Base-by-base conservation (phyloP, 1,139 yeast genomes). In the Blastobotrys serpentis region DNA sequence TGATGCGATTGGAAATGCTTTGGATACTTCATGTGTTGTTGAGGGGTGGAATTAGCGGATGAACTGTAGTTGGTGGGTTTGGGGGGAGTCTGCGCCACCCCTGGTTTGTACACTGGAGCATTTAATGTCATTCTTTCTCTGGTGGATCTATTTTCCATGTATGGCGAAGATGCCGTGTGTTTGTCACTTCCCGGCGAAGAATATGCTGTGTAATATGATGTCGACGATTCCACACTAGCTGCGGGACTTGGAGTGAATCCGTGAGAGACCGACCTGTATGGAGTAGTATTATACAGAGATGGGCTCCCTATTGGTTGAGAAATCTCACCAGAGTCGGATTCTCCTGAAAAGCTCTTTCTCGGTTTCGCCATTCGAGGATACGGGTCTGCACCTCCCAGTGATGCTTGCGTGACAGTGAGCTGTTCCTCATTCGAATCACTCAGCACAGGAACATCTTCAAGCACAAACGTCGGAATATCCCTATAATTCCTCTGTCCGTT, bases 401-500 rank as follows among this genome's bases (percentile, higher is more conserved):
- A 44, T 29, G 13, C 17, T 16, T 23, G 29, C 8, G 48, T 17
- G 8, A 44, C 50, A 14, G 53, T 40, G 18, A 54, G 46, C 10
- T 47, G 52, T 19, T 51, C 54, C 16, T 43, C 45, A 23, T 34
- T 43, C 2, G 23, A 17, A 40, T 51, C 39, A 21, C 48, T 41
- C 7, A 56, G 44, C 10, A 56, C 47, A 8, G 64, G 72, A 23
- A 69, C 63, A 46, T 66, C 66, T 46, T 65, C 65, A 47, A 66
- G 64, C 18, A 68, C 58, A 47, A 67, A 67, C 41, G 56, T 58
- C 11, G 72, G 71, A 17, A 69, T 52, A 17, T 53, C 59, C n/a
- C 54, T 61, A 25, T 48, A 45, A 8, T 44, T 41, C 25, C 39
- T 23, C 37, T 25, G 23, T 18, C 26, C 38, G 22, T 42, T 18